A percentile compares a stretch with the other conserved stretches of the same genome.
Conservation (phyloP, 2,329 filamentous ascomycete species). For the Biscogniauxia mediterranea region DNA sequence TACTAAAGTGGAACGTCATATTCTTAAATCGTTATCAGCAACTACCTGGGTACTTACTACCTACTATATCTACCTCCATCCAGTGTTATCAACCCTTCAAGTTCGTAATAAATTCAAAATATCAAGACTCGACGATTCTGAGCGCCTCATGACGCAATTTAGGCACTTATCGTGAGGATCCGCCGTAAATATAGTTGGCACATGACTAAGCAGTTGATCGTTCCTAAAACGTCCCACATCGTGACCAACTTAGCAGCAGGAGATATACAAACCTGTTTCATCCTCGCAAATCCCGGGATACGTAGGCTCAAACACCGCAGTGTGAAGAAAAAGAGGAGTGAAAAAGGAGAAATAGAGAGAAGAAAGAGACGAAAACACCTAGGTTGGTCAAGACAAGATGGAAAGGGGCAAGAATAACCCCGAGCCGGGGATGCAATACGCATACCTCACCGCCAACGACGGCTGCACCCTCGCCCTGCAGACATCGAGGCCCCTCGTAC, state of each 20-base stretch:
- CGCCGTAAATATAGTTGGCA: background rate
- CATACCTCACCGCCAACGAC: constrained; percentile 32
- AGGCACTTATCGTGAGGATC: too few relatives aligned
- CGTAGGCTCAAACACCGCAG: too few relatives aligned
- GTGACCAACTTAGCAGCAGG: background rate
- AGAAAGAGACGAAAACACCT: background rate
- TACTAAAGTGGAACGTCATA: too few relatives aligned
- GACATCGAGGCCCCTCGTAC: constrained; percentile 32
- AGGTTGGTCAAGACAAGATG: background rate
- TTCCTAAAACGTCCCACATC: background rate
- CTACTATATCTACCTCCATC: too few relatives aligned
- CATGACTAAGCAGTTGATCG: background rate
- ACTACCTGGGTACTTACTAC: too few relatives aligned
- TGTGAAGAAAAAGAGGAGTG: too few relatives aligned
- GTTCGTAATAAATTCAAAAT: too few relatives aligned
- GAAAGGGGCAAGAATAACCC: background rate
- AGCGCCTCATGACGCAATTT: too few relatives aligned
- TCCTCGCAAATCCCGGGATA: background rate
- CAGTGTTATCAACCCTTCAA: too few relatives aligned
- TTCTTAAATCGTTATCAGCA: too few relatives aligned
- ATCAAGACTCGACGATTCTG: too few relatives aligned
- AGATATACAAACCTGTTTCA: background rate
- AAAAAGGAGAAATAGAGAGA: too few relatives aligned
- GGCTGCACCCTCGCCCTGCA: constrained; percentile 36
- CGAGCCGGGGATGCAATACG: constrained; percentile 30